Evolutionary conservation across 805 yeast genomes (phyloP).

Genomic region (Candida tallmaniae): DNA sequence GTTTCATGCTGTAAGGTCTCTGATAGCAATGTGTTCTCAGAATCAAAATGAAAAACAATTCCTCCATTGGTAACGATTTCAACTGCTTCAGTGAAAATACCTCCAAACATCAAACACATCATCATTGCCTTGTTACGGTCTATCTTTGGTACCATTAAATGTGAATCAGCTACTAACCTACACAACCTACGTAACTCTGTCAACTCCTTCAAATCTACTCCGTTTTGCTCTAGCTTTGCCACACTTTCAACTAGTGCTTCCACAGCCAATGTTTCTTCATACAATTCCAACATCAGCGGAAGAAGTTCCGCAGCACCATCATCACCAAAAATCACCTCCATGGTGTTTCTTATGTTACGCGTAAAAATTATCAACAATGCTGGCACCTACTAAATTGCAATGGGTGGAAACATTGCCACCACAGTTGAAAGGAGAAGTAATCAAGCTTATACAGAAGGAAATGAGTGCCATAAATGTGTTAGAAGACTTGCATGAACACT

Average conservation of each 20-base stretch:
- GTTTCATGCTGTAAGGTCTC: too few relatives aligned
- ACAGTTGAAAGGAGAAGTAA: conserved; percentile 5
- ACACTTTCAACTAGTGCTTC: too few relatives aligned
- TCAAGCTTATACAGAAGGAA: conserved; percentile 5
- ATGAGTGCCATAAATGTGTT: conserved; percentile 4
- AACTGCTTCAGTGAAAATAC: conserved; percentile 13
- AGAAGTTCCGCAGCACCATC: background rate
- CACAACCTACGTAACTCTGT: too few relatives aligned
- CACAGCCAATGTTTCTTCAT: too few relatives aligned
- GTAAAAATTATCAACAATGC: background rate
- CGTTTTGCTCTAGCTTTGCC: too few relatives aligned
- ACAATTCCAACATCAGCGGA: conserved; percentile 3
- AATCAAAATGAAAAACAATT: too few relatives aligned
- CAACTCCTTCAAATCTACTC: too few relatives aligned
- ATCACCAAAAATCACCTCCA: background rate
- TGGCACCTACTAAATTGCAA: conserved; percentile 9
- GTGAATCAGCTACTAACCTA: too few relatives aligned
- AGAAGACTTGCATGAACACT: conserved; percentile 6
- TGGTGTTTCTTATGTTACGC: background rate
- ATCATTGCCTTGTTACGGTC: conserved; percentile 4
- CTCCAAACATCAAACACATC: conserved; percentile 18
- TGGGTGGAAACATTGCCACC: conserved; percentile 11
- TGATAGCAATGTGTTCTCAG: too few relatives aligned
- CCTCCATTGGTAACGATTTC: conserved; percentile 8
- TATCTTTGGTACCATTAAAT: too few relatives aligned